These are phyloP conservation scores for Boletellus ananas DNA, from an alignment of 768 basidiomycete species.

Conservation along the genomic window DNA sequence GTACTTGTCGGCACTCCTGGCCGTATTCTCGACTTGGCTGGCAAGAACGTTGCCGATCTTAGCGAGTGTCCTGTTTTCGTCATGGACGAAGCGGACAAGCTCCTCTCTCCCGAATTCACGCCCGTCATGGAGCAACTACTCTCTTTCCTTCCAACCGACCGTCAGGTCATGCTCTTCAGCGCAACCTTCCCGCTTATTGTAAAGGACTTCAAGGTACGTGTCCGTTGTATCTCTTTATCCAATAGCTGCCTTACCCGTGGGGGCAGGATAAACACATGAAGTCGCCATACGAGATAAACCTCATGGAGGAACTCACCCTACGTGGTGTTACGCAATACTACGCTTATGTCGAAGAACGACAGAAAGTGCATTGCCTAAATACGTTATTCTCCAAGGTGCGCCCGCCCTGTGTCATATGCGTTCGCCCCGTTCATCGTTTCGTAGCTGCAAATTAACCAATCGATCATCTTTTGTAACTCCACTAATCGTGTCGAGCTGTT, in stretches of 20 bases:
- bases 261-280: constrained; percentile 92
- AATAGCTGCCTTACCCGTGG: constrained; percentile 8
- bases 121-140: constrained; percentile 98
- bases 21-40: constrained; percentile 89
- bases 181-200: constrained; percentile 99
- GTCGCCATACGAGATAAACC: constrained; percentile 94
- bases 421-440: constrained; percentile 5
- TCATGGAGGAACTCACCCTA: constrained; percentile 99
- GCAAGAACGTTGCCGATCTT: constrained; percentile 91
- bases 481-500: constrained; percentile 99
- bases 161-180: constrained; percentile 99
- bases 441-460: constrained; percentile 99
- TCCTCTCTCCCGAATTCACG: constrained; percentile 94
- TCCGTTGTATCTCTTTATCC: not conserved
- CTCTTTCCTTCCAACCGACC: constrained; percentile 72
- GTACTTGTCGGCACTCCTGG: constrained; percentile 97
- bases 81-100: constrained; percentile 99
- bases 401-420: not conserved
- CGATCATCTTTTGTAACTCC: constrained; percentile 99
- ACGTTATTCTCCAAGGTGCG: constrained; percentile 95
- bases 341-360: constrained; percentile 97
- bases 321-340: constrained; percentile 99
- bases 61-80: constrained; percentile 94
- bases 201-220: constrained; percentile 90
- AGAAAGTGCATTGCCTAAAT: constrained; percentile 99